These are phyloP conservation scores for Licmophora abbreviata DNA, from an alignment of 108 stramenopile species.

Conservation along the genomic window DNA sequence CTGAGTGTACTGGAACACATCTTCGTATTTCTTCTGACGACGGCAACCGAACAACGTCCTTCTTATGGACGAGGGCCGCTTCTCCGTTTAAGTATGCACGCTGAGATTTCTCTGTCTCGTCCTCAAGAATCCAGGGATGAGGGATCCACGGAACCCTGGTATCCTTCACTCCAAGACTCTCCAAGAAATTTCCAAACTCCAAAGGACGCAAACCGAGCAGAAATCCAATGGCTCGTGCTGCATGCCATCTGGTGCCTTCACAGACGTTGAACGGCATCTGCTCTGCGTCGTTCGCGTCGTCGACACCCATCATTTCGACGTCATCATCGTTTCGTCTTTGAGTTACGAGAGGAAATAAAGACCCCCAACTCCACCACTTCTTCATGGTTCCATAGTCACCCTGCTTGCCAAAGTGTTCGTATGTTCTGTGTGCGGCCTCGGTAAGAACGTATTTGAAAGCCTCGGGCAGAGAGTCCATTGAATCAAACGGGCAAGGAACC, in stretches of 20 bases:
- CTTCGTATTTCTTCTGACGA: slow-evolving; percentile 31
- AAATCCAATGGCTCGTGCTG: slow-evolving; percentile 45
- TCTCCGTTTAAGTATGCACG: slow-evolving; percentile 11
- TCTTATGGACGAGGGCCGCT: slow-evolving; percentile 5
- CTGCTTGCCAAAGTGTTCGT: slow-evolving; percentile 14
- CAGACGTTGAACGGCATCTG: not conserved
- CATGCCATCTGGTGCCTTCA: slow-evolving; percentile 42
- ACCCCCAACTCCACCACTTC: slow-evolving; percentile 68
- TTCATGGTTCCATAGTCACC: slow-evolving; percentile 26
- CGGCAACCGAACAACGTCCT: slow-evolving; percentile 34
- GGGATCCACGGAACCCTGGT: slow-evolving; percentile 57
- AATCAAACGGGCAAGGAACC: slow-evolving; percentile 18
- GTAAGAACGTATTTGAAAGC: slow-evolving; percentile 13
- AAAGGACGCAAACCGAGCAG: slow-evolving; percentile 53
- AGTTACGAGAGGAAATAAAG: slow-evolving; percentile 40
- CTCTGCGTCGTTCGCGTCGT: slow-evolving; percentile 11
- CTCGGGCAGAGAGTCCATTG: too few relatives aligned
- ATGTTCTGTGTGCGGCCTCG: slow-evolving; percentile 27
- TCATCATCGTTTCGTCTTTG: slow-evolving; percentile 7
- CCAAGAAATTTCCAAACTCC: slow-evolving; percentile 29
- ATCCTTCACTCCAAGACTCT: slow-evolving; percentile 28
- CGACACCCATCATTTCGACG: slow-evolving; percentile 23
- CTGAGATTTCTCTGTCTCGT: slow-evolving; percentile 50
- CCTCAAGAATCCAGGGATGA: slow-evolving; percentile 66
- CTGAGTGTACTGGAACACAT: slow-evolving; percentile 34